A percentile compares a stretch with the other conserved stretches of the same genome.
phyloP scores from a whole-genome alignment of 83 land plant genomes.

The Picea abies region DNA sequence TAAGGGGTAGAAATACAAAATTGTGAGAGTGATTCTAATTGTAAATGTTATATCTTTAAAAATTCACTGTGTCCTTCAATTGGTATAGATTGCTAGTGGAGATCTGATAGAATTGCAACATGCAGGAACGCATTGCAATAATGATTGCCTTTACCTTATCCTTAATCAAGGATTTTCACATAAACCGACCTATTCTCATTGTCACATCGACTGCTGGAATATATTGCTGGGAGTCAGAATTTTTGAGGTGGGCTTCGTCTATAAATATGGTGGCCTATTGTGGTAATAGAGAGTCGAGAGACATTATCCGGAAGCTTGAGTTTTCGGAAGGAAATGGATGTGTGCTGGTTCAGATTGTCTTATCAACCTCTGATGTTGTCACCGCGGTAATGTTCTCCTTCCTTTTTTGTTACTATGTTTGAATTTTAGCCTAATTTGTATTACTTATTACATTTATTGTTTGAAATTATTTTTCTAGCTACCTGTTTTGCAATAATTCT shows the following conservation, averaged over 20 bases:
- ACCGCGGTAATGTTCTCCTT: conserved; percentile 36
- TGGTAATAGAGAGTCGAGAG: conserved; percentile 55
- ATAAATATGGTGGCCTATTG: conserved; percentile 51
- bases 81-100: neutral
- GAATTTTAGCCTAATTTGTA: neutral
- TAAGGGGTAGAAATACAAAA: neutral
- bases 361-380: conserved; percentile 56
- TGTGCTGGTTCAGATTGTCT: conserved; percentile 60
- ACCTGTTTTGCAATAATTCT: neutral
- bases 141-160: conserved; percentile 45
- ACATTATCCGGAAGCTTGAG: conserved; percentile 51
- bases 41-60: neutral
- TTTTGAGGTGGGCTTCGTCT: conserved; percentile 47
- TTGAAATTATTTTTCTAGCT: neutral
- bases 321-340: conserved; percentile 53
- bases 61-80: neutral
- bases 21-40: neutral
- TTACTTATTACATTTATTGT: conserved; percentile 8
- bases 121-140: conserved; percentile 67
- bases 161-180: conserved; percentile 26
- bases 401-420: neutral
- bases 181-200: conserved; percentile 57
- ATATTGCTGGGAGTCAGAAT: conserved; percentile 58
- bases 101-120: neutral
- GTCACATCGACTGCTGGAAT: conserved; percentile 39